phyloP scores from a whole-genome alignment of 108 stramenopile species.

The Pelagomonas calceolata region DNA sequence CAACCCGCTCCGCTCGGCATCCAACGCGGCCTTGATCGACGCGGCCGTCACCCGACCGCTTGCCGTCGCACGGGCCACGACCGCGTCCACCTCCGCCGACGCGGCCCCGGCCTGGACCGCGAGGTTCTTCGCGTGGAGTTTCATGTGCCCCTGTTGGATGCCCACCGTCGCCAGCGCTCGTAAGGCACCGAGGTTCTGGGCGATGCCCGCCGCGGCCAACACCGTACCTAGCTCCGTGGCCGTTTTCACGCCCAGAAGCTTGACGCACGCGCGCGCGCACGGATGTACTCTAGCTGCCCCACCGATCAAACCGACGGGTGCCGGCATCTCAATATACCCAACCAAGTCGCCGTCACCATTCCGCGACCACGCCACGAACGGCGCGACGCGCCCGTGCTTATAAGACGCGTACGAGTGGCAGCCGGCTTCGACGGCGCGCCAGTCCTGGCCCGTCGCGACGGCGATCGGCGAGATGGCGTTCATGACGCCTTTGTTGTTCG shows the following conservation, averaged over 20 bases:
- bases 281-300: neutral
- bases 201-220: neutral
- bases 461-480: neutral
- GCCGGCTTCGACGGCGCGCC: neutral
- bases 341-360: neutral
- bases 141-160: neutral
- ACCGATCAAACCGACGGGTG: neutral
- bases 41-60: no score
- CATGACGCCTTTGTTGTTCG: constrained; percentile 1
- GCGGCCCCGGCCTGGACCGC: neutral
- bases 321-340: neutral
- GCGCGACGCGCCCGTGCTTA: neutral
- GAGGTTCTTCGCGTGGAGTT: neutral
- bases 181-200: neutral
- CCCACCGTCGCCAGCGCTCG: neutral
- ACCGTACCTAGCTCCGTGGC: neutral
- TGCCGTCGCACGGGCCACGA: no score
- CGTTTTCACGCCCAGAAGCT: neutral
- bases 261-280: neutral
- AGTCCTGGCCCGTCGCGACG: neutral
- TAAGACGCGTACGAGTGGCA: neutral
- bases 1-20: no score
- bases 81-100: no score
- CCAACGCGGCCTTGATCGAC: no score
- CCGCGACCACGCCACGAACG: neutral